phyloP scores from a whole-genome alignment of 371 early-diverging fungal genomes.

The Rhizopus microsporus region DNA sequence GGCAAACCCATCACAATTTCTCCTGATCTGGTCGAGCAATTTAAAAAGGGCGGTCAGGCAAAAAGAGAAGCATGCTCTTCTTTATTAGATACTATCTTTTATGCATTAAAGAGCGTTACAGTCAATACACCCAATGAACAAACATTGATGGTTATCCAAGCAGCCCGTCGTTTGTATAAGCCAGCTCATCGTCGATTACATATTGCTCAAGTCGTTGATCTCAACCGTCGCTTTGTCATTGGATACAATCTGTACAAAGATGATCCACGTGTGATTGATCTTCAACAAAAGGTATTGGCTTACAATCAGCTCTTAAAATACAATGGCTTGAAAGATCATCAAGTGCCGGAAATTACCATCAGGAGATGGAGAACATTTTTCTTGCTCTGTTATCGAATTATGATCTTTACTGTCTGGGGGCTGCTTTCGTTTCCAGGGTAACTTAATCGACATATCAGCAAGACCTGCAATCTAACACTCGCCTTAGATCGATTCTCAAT shows the following conservation, averaged over 20 bases:
- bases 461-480: neutral
- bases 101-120: slow-evolving; percentile 83
- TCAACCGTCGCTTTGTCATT: slow-evolving; percentile 91
- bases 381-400: slow-evolving; percentile 68
- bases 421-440: slow-evolving; percentile 87
- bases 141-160: slow-evolving; percentile 93
- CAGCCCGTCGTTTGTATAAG: slow-evolving; percentile 91
- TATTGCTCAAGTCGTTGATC: slow-evolving; percentile 81
- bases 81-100: slow-evolving; percentile 79
- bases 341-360: slow-evolving; percentile 83
- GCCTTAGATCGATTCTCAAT: slow-evolving; percentile 70
- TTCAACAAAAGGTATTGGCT: slow-evolving; percentile 72
- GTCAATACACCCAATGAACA: slow-evolving; percentile 93
- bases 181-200: slow-evolving; percentile 83
- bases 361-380: slow-evolving; percentile 69
- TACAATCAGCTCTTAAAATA: slow-evolving; percentile 89
- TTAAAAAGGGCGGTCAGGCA: slow-evolving; percentile 78
- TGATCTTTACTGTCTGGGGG: slow-evolving; percentile 70
- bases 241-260: slow-evolving; percentile 82
- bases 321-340: slow-evolving; percentile 95
- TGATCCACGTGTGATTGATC: slow-evolving; percentile 76
- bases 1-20: slow-evolving; percentile 87
- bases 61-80: slow-evolving; percentile 82
- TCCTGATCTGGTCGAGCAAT: slow-evolving; percentile 79
- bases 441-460: neutral